These are phyloP conservation scores for Fraxinus albicans DNA, from an alignment of 305 asterid species.

Conservation along the genomic window DNA sequence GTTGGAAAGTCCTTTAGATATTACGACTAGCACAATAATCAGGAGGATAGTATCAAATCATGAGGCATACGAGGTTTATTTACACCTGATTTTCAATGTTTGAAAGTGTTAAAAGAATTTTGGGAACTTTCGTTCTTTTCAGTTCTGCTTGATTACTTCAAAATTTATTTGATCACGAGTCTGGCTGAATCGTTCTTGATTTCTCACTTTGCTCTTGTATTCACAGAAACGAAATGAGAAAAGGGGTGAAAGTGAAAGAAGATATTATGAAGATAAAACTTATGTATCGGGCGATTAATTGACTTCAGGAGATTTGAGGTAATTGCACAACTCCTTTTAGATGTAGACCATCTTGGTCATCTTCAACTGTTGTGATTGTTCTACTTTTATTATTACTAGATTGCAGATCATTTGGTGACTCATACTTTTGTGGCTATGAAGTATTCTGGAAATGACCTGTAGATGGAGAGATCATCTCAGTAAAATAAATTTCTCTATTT, in stretches of 20 bases:
- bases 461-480: constrained; percentile 14
- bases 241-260: constrained; percentile 82
- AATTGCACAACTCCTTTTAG: constrained; percentile 21
- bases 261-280: constrained; percentile 80
- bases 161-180: constrained; percentile 17
- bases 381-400: constrained; percentile 23
- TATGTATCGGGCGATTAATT: constrained; percentile 74
- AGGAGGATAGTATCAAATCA: constrained; percentile 92
- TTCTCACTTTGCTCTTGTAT: constrained; percentile 7
- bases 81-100: not conserved
- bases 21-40: constrained; percentile 92
- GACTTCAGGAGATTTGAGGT: constrained; percentile 36
- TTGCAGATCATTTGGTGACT: constrained; percentile 17
- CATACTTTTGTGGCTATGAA: constrained; percentile 22
- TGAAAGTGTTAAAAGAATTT: constrained; percentile 8
- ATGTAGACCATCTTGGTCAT: not conserved
- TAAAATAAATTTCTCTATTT: constrained; percentile 12
- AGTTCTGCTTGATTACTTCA: constrained; percentile 2
- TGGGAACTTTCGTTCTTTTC: constrained; percentile 12
- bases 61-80: constrained; percentile 83
- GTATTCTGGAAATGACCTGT: constrained; percentile 26
- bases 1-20: constrained; percentile 86
- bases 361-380: constrained; percentile 8
- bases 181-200: not conserved
- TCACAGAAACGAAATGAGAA: constrained; percentile 89